Evolutionary conservation across 2,329 filamentous ascomycete species (phyloP).

Genomic region (Diaporthe helianthi): DNA sequence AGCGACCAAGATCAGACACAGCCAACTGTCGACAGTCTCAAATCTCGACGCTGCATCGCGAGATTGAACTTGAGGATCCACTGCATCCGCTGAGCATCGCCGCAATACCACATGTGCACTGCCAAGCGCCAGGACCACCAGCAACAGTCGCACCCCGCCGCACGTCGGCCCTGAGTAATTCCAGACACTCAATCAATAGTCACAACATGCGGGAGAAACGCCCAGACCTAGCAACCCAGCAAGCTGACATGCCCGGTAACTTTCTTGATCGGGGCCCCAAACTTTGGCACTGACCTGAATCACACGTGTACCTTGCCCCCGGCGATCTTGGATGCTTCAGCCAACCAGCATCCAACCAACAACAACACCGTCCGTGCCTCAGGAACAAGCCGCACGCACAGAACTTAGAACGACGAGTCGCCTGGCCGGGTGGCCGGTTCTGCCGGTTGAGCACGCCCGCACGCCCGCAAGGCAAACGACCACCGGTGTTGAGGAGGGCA

Average conservation of each 20-base stretch:
- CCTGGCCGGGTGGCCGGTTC: neutral
- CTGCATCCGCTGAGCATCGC: slow-evolving; percentile 16
- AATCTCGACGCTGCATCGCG: slow-evolving; percentile 19
- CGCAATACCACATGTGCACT: slow-evolving; percentile 1
- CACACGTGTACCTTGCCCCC: neutral
- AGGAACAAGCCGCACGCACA: slow-evolving; percentile 19
- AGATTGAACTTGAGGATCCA: slow-evolving; percentile 20
- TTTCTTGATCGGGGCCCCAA: neutral
- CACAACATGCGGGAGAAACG: neutral
- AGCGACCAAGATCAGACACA: slow-evolving; percentile 3
- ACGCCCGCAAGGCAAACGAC: neutral
- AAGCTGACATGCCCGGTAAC: neutral
- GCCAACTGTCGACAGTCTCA: slow-evolving; percentile 32
- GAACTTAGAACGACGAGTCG: neutral
- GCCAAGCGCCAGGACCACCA: slow-evolving; percentile 19
- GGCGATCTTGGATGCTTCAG: neutral
- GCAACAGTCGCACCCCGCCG: neutral
- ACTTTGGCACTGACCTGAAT: neutral
- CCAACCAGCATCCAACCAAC: slow-evolving; percentile 8
- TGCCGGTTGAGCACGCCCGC: neutral
- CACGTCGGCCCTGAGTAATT: neutral
- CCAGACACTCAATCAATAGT: too few species aligned
- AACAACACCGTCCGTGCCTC: slow-evolving; percentile 11
- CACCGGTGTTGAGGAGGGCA: slow-evolving; percentile 5
- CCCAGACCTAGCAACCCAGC: neutral